Conservation (phyloP, 352 stramenopile species). For the Pythium vanterpoolii region DNA sequence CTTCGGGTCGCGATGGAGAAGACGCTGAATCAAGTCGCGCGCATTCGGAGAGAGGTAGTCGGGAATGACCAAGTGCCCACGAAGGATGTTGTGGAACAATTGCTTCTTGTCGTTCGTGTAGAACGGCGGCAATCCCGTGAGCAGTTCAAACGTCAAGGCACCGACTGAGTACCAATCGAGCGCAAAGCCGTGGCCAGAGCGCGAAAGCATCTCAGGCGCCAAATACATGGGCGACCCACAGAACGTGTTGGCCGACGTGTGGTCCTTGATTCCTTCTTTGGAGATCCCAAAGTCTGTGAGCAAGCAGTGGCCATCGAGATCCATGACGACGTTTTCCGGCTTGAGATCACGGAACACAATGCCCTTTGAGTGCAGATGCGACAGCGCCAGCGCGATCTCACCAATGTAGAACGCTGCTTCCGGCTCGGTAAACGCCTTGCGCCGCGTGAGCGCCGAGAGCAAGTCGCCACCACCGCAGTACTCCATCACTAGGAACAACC, state of each 20-base stretch:
- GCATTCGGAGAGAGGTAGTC: conserved; percentile 76
- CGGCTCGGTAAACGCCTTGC: conserved; percentile 76
- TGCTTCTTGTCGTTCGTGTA: conserved; percentile 90
- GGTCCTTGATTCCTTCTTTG: conserved; percentile 85
- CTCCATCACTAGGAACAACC: conserved; percentile 84
- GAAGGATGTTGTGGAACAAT: conserved; percentile 89
- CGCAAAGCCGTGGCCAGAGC: conserved; percentile 76
- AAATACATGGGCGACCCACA: conserved; percentile 87
- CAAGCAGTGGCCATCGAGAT: conserved; percentile 76
- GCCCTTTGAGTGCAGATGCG: conserved; percentile 83
- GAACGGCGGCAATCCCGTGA: conserved; percentile 82
- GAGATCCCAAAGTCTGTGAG: conserved; percentile 87
- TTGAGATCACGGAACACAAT: conserved; percentile 88
- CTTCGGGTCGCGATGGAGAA: conserved; percentile 79
- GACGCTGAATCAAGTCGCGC: conserved; percentile 71
- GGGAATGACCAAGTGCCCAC: conserved; percentile 74
- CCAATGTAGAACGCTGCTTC: conserved; percentile 85
- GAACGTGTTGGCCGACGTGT: conserved; percentile 85
- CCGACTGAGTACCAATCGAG: conserved; percentile 86
- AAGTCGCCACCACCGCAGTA: conserved; percentile 81
- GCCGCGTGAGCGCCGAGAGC: conserved; percentile 69
- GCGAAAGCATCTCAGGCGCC: conserved; percentile 78
- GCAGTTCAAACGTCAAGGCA: conserved; percentile 72
- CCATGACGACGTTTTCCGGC: conserved; percentile 86
- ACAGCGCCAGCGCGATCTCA: conserved; percentile 77